Evolutionary conservation across 2,329 filamentous ascomycete species (phyloP), one percentile per base, ranked within the genome.

Genomic region (Hyphodiscus sp.): DNA sequence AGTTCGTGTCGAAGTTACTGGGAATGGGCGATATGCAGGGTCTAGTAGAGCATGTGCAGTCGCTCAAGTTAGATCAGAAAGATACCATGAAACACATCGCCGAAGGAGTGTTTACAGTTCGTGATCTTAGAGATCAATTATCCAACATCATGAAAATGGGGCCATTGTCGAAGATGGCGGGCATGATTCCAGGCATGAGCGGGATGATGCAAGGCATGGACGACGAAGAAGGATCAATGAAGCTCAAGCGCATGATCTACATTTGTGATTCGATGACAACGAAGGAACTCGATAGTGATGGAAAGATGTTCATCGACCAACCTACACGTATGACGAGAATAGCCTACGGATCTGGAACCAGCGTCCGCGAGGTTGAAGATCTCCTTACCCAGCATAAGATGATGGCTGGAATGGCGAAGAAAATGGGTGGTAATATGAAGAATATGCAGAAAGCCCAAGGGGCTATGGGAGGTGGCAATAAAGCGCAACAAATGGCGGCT

Each of bases 111-210:
- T 99, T 97, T 71, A 96, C 94, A 0, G 81, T 99, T 33, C 87
- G 94, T 52, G 94, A 99, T 69, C 79, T 99, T 61, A 84, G 94
- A 19, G 94, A 99, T 69, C 95, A 99, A 68, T 83, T 99, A 13
- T 87, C 87, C 54, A 97, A 97, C 66, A 96, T 99, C 67, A 96
- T 97, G 91, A 99, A 99, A 75, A 97, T 99, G 94, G 94, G 94
- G 0, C 94, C 94, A 0, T 74, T 99, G 1, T 95, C 89, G 18
- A 97, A 99, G 70, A 95, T 99, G 82, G 95, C 92, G 0, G 91
- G 91, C 64, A 99, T 99, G 94, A 97, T 99, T 59, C 94, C 94
- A 0, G 94, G 94, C 26, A 86, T 99, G 71, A 87, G 87, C 62
- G 88, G 87, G 67, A 86, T 97, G 79, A 97, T 96, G 82, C 86